Evolutionary conservation across 208 protist species (phyloP).

Genomic region (Trypanosoma scelopori): DNA sequence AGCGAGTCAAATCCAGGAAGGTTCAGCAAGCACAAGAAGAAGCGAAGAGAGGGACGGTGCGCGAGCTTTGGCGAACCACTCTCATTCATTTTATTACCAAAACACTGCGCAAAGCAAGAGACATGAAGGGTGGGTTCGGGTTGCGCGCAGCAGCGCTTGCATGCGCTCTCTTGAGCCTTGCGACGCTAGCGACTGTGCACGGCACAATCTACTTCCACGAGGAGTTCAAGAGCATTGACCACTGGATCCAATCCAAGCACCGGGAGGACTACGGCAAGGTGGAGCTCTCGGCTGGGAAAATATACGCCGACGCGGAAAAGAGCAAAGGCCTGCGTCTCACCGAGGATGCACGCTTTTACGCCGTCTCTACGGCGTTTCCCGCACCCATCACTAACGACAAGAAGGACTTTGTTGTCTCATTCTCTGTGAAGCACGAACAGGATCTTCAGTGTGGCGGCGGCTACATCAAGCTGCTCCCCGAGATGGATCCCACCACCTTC

Average conservation of each 20-base stretch:
- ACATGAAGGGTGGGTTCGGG: background rate
- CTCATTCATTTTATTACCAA: too few relatives aligned
- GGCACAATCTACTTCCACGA: constrained; percentile 74
- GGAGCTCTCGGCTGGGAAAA: constrained; percentile 45
- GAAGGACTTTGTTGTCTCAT: constrained; percentile 92
- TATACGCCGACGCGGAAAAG: constrained; percentile 60
- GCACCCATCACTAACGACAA: constrained; percentile 75
- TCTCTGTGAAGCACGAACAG: constrained; percentile 91
- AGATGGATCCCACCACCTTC: constrained; percentile 77
- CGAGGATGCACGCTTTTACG: constrained; percentile 89
- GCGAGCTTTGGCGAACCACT: too few relatives aligned
- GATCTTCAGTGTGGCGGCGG: constrained; percentile 91
- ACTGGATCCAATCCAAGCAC: constrained; percentile 62
- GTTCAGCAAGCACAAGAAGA: background rate
- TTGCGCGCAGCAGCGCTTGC: constrained; percentile 21
- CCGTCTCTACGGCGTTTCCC: constrained; percentile 74
- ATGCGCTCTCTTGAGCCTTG: constrained; percentile 25
- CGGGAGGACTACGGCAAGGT: constrained; percentile 64
- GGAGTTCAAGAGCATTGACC: constrained; percentile 59
- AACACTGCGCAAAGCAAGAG: too few relatives aligned
- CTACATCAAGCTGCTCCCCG: constrained; percentile 94
- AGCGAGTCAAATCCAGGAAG: too few relatives aligned
- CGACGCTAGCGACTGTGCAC: constrained; percentile 29
- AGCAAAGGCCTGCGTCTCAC: constrained; percentile 86
- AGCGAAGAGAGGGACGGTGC: constrained; percentile 1